phyloP scores from a whole-genome alignment of 2,329 filamentous ascomycete genomes.

The Madurella mycetomatis region DNA sequence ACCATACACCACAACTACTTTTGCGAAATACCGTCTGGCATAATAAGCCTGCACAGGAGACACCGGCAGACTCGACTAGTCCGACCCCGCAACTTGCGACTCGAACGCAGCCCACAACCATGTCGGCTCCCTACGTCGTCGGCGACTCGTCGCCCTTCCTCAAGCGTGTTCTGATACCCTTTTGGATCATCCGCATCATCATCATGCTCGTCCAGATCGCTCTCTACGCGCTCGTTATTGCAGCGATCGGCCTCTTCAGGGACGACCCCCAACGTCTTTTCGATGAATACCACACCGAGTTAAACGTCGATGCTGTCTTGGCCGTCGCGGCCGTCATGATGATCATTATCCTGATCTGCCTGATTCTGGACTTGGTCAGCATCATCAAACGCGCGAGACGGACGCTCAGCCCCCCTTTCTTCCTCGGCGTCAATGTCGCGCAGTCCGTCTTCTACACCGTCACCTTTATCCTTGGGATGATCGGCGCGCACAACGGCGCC shows the following conservation, averaged over 20 bases:
- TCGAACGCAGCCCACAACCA: conserved; percentile 9
- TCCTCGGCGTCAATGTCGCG: conserved; percentile 30
- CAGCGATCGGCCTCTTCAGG: conserved; percentile 18
- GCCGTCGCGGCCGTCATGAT: conserved; percentile 27
- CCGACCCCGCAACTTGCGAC: background rate
- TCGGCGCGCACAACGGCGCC: conserved; percentile 17
- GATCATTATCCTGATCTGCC: conserved; percentile 27
- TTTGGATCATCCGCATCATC: conserved; percentile 33
- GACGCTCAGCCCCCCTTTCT: conserved; percentile 31
- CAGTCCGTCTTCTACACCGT: conserved; percentile 29
- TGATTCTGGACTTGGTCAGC: conserved; percentile 31
- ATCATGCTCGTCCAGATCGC: conserved; percentile 29
- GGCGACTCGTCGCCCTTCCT: conserved; percentile 34
- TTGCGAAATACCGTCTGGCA: too few relatives aligned
- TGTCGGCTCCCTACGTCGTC: conserved; percentile 26
- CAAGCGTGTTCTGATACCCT: conserved; percentile 33
- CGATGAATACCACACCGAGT: conserved; percentile 18
- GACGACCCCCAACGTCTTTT: conserved; percentile 18
- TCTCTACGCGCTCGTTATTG: conserved; percentile 24
- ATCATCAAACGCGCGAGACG: conserved; percentile 31
- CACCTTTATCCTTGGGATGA: conserved; percentile 27
- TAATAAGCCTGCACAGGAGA: background rate
- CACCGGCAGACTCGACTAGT: background rate
- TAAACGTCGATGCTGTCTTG: conserved; percentile 16
- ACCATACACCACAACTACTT: too few relatives aligned